A percentile compares a stretch with the other conserved stretches of the same genome.
Conservation (phyloP, 257 asterid species). For the Henckelia pumila region DNA sequence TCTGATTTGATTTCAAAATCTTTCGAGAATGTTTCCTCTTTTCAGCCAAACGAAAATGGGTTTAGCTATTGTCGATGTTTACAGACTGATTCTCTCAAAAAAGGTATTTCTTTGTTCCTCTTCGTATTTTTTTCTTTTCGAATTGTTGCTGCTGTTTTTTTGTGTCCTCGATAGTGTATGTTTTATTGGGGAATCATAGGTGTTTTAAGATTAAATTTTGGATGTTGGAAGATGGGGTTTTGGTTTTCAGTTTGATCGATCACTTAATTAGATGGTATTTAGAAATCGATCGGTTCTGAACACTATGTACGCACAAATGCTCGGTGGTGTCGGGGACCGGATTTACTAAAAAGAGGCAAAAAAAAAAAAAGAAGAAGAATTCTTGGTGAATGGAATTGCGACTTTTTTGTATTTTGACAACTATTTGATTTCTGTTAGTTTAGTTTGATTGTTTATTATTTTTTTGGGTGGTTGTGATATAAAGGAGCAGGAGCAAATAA, state of each 20-base stretch:
- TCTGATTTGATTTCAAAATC: not conserved
- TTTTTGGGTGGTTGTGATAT: constrained; percentile 2
- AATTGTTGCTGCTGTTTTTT: not conserved
- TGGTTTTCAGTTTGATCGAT: not conserved
- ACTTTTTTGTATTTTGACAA: not conserved
- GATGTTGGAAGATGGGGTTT: constrained; percentile 7
- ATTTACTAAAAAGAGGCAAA: constrained; percentile 5
- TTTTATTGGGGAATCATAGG: not conserved
- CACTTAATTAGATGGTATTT: not conserved
- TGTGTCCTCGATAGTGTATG: not conserved
- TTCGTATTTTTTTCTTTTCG: not conserved
- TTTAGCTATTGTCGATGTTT: constrained; percentile 36
- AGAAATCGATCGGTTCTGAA: constrained; percentile 9
- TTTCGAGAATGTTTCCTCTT: not conserved
- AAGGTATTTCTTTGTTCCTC: constrained; percentile 29
- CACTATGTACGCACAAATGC: not conserved
- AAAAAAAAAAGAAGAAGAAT: too few relatives aligned
- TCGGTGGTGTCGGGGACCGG: not conserved
- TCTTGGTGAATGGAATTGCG: constrained; percentile 15
- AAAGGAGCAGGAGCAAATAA: constrained; percentile 44
- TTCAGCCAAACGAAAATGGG: constrained; percentile 27
- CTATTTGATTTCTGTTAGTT: not conserved
- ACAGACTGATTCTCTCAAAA: constrained; percentile 31
- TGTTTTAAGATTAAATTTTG: constrained; percentile 9
- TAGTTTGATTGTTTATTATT: not conserved